These are phyloP conservation scores for Fusarium luffae DNA, from an alignment of 2,329 filamentous ascomycete species.

Conservation along the genomic window DNA sequence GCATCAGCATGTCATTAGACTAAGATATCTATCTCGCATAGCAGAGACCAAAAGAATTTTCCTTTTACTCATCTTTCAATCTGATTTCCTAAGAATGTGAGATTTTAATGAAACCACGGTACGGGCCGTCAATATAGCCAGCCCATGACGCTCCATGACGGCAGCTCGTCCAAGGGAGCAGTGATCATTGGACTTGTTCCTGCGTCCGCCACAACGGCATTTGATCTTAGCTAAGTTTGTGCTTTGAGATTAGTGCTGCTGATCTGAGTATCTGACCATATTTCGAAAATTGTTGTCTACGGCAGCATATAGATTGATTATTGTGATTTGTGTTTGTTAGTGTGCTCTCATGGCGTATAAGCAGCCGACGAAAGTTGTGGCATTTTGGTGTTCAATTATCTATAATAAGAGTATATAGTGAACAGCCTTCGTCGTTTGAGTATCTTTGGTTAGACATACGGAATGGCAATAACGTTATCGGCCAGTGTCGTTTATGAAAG, in stretches of 20 bases:
- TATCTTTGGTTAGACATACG: neutral
- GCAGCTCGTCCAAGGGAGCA: neutral
- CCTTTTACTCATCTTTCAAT: neutral
- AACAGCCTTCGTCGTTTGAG: neutral
- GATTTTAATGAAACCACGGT: conserved; percentile 2
- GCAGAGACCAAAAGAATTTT: conserved; percentile 14
- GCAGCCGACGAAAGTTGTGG: neutral
- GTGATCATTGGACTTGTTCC: conserved; percentile 22
- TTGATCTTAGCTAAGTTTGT: neutral
- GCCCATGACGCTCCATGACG: conserved; percentile 12
- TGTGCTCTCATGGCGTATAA: neutral
- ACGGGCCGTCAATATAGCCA: conserved; percentile 6
- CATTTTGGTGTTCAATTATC: neutral
- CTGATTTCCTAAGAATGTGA: neutral
- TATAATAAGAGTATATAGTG: neutral
- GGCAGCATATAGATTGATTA: neutral
- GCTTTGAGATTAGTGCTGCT: neutral
- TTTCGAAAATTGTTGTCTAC: neutral
- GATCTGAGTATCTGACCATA: neutral
- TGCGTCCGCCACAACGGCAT: conserved; percentile 20
- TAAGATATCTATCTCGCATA: neutral
- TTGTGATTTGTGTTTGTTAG: neutral
- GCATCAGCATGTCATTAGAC: neutral
- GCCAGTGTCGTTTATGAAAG: neutral
- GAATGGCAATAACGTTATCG: conserved; percentile 14